Base-by-base conservation (phyloP, 208 protist species). In the Lotmaria passim region DNA sequence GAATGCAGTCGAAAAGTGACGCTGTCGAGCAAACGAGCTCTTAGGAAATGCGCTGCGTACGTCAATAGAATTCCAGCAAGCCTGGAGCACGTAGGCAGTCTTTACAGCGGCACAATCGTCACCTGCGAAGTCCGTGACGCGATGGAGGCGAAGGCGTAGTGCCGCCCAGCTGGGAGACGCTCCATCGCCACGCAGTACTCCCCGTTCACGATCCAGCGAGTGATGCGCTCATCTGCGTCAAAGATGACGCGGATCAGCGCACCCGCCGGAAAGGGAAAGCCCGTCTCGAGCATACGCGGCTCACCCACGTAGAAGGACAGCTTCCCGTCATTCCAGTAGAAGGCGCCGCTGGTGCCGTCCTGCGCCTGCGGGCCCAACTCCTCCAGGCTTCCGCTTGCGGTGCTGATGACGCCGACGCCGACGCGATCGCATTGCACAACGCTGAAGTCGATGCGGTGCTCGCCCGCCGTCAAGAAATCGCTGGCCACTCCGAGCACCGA, bases 281-380 rank as follows among this genome's bases (percentile, higher is more conserved):
- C 78, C 2, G 81, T 84, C 43, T 83, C 79, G 24, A 80, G 69
- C 39, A 74, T 46, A 12, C 69, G 39, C 17, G 72, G 36, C 21
- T 55, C 59, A 0, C 73, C 78, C 65, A 91, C 76, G 73, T 86
- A 78, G n/a, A 76, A 68, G 3, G 81, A 69, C 28, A 90, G 70
- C 33, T 78, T 74, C 0, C 85, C 88, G 55, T 93, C 85, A 51
- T 78, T 89, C 85, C 88, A 93, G 60, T 85, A 91, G 39, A 93
- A 75, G 7, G 79, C 88, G 21, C 59, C 50, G 31, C 66, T 78
- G 34, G 31, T 57, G 33, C 52, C 68, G 11, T 69, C 67, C 14
- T 64, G 67, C 34, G 41, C 17, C n/a, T 52, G 48, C 17, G 43
- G 19, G 33, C 11, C 59, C 24, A 41, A 15, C 23, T 68, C 60